These are phyloP conservation scores for Colletotrichum plurivorum DNA, from an alignment of 2,329 filamentous ascomycete species.

Conservation along the genomic window DNA sequence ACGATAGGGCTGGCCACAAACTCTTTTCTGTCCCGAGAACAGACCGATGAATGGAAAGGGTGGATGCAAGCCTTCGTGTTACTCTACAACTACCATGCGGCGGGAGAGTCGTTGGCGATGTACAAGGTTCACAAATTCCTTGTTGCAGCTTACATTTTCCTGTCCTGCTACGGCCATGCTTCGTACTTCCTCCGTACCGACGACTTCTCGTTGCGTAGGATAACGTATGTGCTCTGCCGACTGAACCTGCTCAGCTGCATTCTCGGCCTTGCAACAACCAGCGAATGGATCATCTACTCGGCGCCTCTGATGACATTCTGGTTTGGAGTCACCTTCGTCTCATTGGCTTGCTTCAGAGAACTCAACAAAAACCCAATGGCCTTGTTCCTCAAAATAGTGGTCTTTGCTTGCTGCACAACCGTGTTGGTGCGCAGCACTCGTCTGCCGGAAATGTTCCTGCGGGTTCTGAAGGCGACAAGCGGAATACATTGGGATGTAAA, in stretches of 20 bases:
- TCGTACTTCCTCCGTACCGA: constrained; percentile 68
- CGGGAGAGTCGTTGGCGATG: constrained; percentile 61
- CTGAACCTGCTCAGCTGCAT: constrained; percentile 69
- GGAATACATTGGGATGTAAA: constrained; percentile 62
- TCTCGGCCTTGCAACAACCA: constrained; percentile 69
- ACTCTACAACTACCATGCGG: constrained; percentile 70
- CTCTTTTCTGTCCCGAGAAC: constrained; percentile 61
- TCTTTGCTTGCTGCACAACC: constrained; percentile 55
- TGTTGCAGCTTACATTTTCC: constrained; percentile 72
- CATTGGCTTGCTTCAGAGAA: constrained; percentile 58
- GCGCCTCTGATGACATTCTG: constrained; percentile 72
- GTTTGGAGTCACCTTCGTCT: constrained; percentile 71
- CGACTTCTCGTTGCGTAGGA: constrained; percentile 69
- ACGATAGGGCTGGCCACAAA: constrained; percentile 21
- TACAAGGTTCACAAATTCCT: constrained; percentile 69
- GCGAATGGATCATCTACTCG: constrained; percentile 67
- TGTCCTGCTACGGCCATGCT: constrained; percentile 74
- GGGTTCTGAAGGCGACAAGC: constrained; percentile 47
- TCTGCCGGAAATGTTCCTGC: constrained; percentile 24
- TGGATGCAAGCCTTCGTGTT: constrained; percentile 71
- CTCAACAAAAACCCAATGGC: constrained; percentile 59
- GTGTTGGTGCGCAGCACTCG: constrained; percentile 32
- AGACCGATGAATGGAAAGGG: constrained; percentile 77
- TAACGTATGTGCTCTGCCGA: constrained; percentile 63
- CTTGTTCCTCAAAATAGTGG: constrained; percentile 62